Base-by-base conservation (phyloP, 306 rosid species). In the Inga leiocalycina region DNA sequence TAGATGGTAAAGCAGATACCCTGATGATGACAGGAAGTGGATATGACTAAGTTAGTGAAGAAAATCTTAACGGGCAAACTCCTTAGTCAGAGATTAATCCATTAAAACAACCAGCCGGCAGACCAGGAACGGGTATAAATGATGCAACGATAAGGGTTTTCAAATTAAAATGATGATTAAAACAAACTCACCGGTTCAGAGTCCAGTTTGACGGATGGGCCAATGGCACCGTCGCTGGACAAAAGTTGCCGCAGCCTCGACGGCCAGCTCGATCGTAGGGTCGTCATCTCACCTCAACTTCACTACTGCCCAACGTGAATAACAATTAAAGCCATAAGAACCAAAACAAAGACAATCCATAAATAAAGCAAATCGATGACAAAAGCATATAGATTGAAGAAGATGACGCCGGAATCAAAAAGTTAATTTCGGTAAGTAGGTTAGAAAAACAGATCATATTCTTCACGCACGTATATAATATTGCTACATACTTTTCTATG, bases 211-310 rank as follows among this genome's bases (percentile, higher is more conserved):
- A 91, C 56, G 46, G 99, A 93, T 45, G 99, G 97, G 27, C 97
- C 99, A 59, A 89, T 87, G 75, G 91, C 89, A 68, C 97, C 94
- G 82, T 97, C 99, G 82, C 84, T 91, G 6, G 97, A 91, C 30
- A 97, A 87, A 78, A 97, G 93, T 77, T 94, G 97, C 77, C 99
- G 94, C 84, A 97, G 86, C 97, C 99, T 87, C 79, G 98, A 94
- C 32, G 99, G 98, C 94, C 93, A 93, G 88, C 91, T 94, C 80
- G 99, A 93, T 90, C 97, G 86, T 76, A 87, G 87, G 82, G 98
- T 84, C 80, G 94, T 79, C 99, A 97, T 97, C 90, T 85, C 91
- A 88, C 93, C 93, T 78, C 95, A 87, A 84, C 86, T 91, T 87
- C 93, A 89, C 93, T 84, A 88, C 91, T 88, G 81, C 85, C 87